A percentile compares a stretch with the other conserved stretches of the same genome.
Conservation (phyloP, 2,329 filamentous ascomycete species). For the Aspergillus glaucus region DNA sequence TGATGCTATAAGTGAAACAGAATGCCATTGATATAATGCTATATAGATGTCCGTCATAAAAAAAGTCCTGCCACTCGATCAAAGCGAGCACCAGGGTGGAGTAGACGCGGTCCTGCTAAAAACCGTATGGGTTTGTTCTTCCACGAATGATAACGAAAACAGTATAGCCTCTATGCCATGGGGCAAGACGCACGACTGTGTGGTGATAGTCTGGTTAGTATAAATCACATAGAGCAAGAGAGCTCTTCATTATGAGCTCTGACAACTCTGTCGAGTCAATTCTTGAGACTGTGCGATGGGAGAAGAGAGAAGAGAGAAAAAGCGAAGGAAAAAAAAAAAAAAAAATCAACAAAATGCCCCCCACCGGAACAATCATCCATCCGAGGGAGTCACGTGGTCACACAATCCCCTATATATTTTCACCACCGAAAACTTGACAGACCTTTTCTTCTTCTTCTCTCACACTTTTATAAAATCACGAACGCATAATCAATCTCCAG, state of each 20-base stretch:
- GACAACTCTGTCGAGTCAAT: too few species aligned
- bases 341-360: not conserved
- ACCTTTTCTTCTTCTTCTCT: slow-evolving; percentile 25
- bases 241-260: too few species aligned
- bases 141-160: slow-evolving; percentile 36
- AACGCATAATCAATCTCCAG: slow-evolving; percentile 47
- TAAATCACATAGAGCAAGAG: not conserved
- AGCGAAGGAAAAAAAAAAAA: slow-evolving; percentile 4
- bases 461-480: slow-evolving; percentile 36
- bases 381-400: slow-evolving; percentile 7
- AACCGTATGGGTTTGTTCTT: slow-evolving; percentile 43
- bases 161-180: slow-evolving; percentile 20
- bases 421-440: slow-evolving; percentile 3
- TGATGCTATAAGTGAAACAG: slow-evolving; percentile 4
- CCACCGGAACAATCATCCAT: not conserved
- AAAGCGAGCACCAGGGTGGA: slow-evolving; percentile 41
- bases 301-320: not conserved
- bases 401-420: slow-evolving; percentile 7
- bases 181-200: slow-evolving; percentile 27
- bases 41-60: slow-evolving; percentile 37
- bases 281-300: not conserved
- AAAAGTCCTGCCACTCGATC: slow-evolving; percentile 40
- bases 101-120: slow-evolving; percentile 47
- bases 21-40: slow-evolving; percentile 1
- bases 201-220: not conserved